phyloP scores from a whole-genome alignment of 2,329 filamentous ascomycete genomes.

The Neonectria sp. region DNA sequence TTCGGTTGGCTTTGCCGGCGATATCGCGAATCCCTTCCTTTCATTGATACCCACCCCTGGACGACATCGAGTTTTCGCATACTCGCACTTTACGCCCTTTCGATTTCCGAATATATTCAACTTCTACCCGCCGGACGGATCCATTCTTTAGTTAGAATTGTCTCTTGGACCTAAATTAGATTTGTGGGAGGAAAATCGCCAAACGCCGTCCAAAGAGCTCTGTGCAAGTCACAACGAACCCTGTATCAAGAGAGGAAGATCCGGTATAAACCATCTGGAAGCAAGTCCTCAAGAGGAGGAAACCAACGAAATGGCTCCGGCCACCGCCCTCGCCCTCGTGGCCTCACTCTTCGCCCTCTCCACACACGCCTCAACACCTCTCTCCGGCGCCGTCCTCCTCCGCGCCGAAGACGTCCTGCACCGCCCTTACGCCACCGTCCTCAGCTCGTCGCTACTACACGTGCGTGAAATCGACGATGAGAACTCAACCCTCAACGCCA shows the following conservation, averaged over 20 bases:
- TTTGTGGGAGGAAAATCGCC: background rate
- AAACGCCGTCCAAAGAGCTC: background rate
- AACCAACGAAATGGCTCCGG: constrained; percentile 39
- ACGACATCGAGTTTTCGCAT: constrained; percentile 14
- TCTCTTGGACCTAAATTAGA: constrained; percentile 1
- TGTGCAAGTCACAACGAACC: background rate
- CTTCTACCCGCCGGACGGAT: constrained; percentile 25
- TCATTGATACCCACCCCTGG: constrained; percentile 19
- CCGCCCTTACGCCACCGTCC: constrained; percentile 47
- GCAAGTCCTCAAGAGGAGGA: constrained; percentile 5
- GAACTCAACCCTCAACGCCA: constrained; percentile 34
- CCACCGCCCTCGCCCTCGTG: constrained; percentile 37
- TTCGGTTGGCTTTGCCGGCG: background rate
- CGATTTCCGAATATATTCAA: constrained; percentile 24
- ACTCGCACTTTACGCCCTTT: constrained; percentile 10
- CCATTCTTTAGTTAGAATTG: background rate
- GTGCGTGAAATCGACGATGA: constrained; percentile 32
- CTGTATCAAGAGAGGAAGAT: background rate
- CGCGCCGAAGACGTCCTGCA: constrained; percentile 50
- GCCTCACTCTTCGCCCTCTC: constrained; percentile 40
- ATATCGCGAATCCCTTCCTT: constrained; percentile 1
- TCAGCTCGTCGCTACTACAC: constrained; percentile 34
- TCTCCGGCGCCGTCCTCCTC: constrained; percentile 39
- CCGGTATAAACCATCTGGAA: constrained; percentile 10
- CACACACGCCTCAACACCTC: constrained; percentile 35